Conservation (phyloP, 1,139 yeast species). For the Magnusiomyces suaveolens region DNA sequence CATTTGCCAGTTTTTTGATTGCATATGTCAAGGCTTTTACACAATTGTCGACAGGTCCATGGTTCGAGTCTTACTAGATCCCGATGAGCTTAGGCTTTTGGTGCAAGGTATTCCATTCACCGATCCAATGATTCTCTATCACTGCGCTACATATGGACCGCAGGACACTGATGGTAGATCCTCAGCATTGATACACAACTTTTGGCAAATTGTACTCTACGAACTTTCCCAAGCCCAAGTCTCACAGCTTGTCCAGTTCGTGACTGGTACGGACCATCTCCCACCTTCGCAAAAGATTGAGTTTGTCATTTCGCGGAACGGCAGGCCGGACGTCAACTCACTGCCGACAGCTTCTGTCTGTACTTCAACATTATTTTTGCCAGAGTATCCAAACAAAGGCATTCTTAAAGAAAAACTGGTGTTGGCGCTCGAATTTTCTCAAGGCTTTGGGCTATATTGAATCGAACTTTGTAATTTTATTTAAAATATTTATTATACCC, state of each 20-base stretch:
- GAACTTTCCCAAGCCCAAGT: constrained; percentile 16
- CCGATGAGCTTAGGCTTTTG: constrained; percentile 17
- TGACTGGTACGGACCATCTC: constrained; percentile 25
- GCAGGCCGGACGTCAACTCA: constrained; percentile 16
- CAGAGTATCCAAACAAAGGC: constrained; percentile 19
- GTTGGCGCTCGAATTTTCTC: constrained; percentile 23
- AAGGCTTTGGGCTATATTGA: constrained; percentile 25
- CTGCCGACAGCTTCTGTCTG: constrained; percentile 27
- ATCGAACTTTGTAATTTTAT: not conserved
- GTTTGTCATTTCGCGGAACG: constrained; percentile 19
- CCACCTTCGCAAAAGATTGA: constrained; percentile 22
- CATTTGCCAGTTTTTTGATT: not conserved
- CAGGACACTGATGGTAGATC: not conserved
- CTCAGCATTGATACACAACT: constrained; percentile 18
- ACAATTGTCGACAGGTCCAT: not conserved
- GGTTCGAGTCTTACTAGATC: not conserved
- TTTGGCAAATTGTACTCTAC: constrained; percentile 21
- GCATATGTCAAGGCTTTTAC: not conserved
- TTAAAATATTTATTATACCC: not conserved
- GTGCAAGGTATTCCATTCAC: constrained; percentile 21
- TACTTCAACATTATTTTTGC: constrained; percentile 22
- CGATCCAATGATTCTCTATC: constrained; percentile 15
- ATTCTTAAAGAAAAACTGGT: constrained; percentile 18
- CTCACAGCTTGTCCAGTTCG: constrained; percentile 23
- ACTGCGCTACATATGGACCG: constrained; percentile 14